These are phyloP conservation scores for Psilocybe subaeruginosa DNA, from an alignment of 768 basidiomycete species.

Conservation along the genomic window DNA sequence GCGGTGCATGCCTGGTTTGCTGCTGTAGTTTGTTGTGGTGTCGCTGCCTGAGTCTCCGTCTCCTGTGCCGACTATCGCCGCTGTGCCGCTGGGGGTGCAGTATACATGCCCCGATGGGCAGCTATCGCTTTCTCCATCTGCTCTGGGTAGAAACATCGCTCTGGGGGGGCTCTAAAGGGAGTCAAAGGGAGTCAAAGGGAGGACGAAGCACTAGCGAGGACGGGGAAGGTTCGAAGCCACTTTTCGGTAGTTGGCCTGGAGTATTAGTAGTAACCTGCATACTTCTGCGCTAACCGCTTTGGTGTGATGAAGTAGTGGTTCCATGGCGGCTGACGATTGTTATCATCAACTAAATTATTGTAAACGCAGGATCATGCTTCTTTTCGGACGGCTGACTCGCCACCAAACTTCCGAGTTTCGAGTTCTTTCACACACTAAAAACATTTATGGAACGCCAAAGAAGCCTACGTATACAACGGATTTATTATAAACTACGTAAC, in stretches of 20 bases:
- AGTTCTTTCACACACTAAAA: conserved; percentile 28
- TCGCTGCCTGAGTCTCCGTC: conserved; percentile 13
- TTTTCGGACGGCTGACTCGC: conserved; percentile 31
- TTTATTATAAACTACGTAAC: conserved; percentile 17
- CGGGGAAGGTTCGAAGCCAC: conserved; percentile 13
- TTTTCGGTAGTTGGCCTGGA: conserved; percentile 4
- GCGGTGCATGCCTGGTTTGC: conserved; percentile 37
- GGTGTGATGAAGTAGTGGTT: conserved; percentile 20
- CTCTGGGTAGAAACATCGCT: conserved; percentile 32
- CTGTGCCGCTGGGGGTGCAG: conserved; percentile 25
- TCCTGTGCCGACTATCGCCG: conserved; percentile 17
- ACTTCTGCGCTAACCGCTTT: conserved; percentile 28
- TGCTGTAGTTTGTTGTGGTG: conserved; percentile 13
- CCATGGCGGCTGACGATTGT: conserved; percentile 31
- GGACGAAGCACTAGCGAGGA: conserved; percentile 7
- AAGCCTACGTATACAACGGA: conserved; percentile 10
- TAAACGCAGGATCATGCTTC: conserved; percentile 25
- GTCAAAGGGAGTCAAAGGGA: conserved; percentile 7
- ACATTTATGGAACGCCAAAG: conserved; percentile 21
- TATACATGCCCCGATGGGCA: conserved; percentile 24
- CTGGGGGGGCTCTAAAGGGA: conserved; percentile 2
- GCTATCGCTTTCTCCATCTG: conserved; percentile 21
- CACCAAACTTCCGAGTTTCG: conserved; percentile 17
- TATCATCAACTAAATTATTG: conserved; percentile 28
- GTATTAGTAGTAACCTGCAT: conserved; percentile 23